These are phyloP conservation scores for Penicillium macrosclerotiorum DNA, from an alignment of 495 filamentous ascomycete genomes.

Conservation along the genomic window DNA sequence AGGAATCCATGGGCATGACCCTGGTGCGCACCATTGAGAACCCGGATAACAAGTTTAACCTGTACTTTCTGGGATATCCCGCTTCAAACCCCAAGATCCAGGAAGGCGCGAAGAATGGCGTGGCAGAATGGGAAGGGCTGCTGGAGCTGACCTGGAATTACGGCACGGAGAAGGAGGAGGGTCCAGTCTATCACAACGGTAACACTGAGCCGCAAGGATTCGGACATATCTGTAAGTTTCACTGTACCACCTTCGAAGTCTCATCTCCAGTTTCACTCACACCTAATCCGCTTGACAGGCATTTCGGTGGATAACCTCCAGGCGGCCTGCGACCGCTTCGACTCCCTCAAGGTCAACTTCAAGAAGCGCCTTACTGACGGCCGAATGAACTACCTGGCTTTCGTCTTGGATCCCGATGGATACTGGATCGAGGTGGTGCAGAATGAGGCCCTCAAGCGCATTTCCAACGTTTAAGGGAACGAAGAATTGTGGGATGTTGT, in stretches of 20 bases:
- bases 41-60: slow-evolving; percentile 70
- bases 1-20: slow-evolving; percentile 85
- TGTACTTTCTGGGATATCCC: slow-evolving; percentile 89
- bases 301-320: slow-evolving; percentile 88
- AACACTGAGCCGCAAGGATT: slow-evolving; percentile 92
- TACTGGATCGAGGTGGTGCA: slow-evolving; percentile 94
- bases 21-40: slow-evolving; percentile 71
- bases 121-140: slow-evolving; percentile 73
- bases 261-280: slow-evolving; percentile 39
- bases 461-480: slow-evolving; percentile 37
- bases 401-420: slow-evolving; percentile 86
- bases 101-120: slow-evolving; percentile 52
- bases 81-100: slow-evolving; percentile 42
- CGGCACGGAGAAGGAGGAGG: slow-evolving; percentile 85
- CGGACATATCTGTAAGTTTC: slow-evolving; percentile 75
- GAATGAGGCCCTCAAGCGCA: slow-evolving; percentile 53
- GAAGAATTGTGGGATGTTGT: no score
- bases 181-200: slow-evolving; percentile 87
- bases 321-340: slow-evolving; percentile 80
- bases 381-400: slow-evolving; percentile 92
- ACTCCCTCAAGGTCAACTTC: slow-evolving; percentile 77
- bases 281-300: slow-evolving; percentile 42
- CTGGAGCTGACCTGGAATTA: slow-evolving; percentile 96
- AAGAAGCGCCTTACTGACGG: slow-evolving; percentile 94
- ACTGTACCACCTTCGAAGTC: slow-evolving; percentile 79